Evolutionary conservation across 208 protist genomes (phyloP).

Genomic region (Acanthamoeba castellanii): DNA sequence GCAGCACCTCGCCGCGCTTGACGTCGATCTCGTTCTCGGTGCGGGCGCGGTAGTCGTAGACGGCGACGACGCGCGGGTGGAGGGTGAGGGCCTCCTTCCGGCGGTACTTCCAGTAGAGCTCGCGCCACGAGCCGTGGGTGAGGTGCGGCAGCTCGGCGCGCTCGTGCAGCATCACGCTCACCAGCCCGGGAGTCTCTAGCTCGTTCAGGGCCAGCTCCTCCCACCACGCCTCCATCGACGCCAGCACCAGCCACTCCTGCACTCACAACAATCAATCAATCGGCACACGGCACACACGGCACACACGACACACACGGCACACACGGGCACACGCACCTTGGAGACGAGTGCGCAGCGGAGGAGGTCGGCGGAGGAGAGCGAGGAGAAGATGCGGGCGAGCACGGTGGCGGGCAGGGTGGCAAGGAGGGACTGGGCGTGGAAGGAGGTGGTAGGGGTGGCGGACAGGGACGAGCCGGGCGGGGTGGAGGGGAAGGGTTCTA

Average conservation of each 20-base stretch:
- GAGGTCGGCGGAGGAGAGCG: constrained; percentile 9
- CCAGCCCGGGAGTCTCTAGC: background rate
- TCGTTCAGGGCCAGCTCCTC: constrained; percentile 20
- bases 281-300: no score
- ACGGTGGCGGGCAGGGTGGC: background rate
- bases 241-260: constrained; percentile 55
- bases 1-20: constrained; percentile 1
- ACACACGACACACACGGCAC: background rate
- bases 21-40: constrained; percentile 35
- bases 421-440: constrained; percentile 4
- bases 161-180: constrained; percentile 66
- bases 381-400: constrained; percentile 39
- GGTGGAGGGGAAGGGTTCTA: background rate
- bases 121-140: constrained; percentile 34
- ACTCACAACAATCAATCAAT: background rate
- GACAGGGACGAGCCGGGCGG: background rate
- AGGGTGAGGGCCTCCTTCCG: background rate
- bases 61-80: constrained; percentile 4
- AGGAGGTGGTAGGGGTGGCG: background rate
- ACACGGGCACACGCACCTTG: background rate
- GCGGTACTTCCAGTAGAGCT: constrained; percentile 67
- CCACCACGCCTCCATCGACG: constrained; percentile 43
- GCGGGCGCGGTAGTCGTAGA: constrained; percentile 59
- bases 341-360: constrained; percentile 25
- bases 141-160: constrained; percentile 46